These are phyloP conservation scores for Vigna radiata DNA, from an alignment of 306 rosid genomes.

Conservation along the genomic window DNA sequence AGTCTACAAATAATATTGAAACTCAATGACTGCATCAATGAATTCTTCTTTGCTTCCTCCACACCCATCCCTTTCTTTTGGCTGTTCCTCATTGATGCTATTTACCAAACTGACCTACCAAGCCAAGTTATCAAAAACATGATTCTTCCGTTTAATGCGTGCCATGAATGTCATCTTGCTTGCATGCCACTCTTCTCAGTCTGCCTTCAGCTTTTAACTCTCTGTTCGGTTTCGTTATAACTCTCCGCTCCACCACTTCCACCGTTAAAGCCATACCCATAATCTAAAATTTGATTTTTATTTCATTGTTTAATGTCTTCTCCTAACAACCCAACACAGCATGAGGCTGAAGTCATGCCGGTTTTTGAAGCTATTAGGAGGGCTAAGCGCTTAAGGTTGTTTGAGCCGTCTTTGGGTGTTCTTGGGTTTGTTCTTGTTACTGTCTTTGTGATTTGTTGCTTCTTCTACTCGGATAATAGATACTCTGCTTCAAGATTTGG, in stretches of 20 bases:
- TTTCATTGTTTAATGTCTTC: slow-evolving; percentile 52
- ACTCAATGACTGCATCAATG: slow-evolving; percentile 60
- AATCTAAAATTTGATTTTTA: slow-evolving; percentile 1
- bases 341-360: slow-evolving; percentile 59
- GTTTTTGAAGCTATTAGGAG: slow-evolving; percentile 55
- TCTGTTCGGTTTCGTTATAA: neutral
- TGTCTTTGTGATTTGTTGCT: slow-evolving; percentile 55
- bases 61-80: slow-evolving; percentile 66
- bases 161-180: slow-evolving; percentile 46
- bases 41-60: slow-evolving; percentile 77
- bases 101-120: slow-evolving; percentile 67
- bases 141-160: slow-evolving; percentile 24
- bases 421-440: slow-evolving; percentile 69
- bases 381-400: slow-evolving; percentile 59
- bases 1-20: neutral
- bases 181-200: slow-evolving; percentile 41
- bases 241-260: slow-evolving; percentile 5
- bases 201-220: slow-evolving; percentile 12
- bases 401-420: slow-evolving; percentile 74
- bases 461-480: slow-evolving; percentile 67
- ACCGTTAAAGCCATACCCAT: slow-evolving; percentile 42
- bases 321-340: slow-evolving; percentile 44
- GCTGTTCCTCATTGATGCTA: slow-evolving; percentile 36
- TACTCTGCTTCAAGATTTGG: slow-evolving; percentile 51
- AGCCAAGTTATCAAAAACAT: slow-evolving; percentile 52